Conservation (phyloP, 179 eudicot species). For the Camellia oleifera region DNA sequence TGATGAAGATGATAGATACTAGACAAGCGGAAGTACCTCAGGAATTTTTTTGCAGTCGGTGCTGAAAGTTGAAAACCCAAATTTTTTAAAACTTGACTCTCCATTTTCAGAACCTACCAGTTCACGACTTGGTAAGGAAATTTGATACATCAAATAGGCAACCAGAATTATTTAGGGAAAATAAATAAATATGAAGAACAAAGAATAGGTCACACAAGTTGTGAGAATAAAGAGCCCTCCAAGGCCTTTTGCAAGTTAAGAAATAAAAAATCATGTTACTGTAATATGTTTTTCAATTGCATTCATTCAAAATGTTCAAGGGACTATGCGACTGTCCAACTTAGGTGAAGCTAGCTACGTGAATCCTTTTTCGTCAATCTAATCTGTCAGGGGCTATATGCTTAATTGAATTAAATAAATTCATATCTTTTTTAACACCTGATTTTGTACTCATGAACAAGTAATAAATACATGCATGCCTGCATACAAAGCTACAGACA, state of each 20-base stretch:
- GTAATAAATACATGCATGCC: background rate
- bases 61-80: conserved; percentile 62
- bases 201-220: background rate
- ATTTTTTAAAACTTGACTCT: conserved; percentile 60
- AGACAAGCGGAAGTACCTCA: conserved; percentile 45
- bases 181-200: background rate
- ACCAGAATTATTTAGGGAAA: background rate
- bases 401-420: too few relatives aligned
- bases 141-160: background rate
- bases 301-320: background rate
- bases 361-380: too few relatives aligned
- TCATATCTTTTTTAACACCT: background rate
- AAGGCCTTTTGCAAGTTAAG: background rate
- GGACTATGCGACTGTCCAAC: background rate
- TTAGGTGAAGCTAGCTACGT: too few relatives aligned
- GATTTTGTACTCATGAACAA: background rate
- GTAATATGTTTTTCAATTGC: background rate
- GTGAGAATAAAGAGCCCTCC: background rate
- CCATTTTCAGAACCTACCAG: conserved; percentile 70
- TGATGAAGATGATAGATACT: background rate
- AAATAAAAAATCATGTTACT: background rate
- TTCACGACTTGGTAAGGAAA: conserved; percentile 11
- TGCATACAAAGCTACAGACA: background rate
- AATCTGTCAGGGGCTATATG: too few relatives aligned
- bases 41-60: conserved; percentile 72